Conservation (phyloP, 768 basidiomycete genomes). For the Psilocybe sp. region DNA sequence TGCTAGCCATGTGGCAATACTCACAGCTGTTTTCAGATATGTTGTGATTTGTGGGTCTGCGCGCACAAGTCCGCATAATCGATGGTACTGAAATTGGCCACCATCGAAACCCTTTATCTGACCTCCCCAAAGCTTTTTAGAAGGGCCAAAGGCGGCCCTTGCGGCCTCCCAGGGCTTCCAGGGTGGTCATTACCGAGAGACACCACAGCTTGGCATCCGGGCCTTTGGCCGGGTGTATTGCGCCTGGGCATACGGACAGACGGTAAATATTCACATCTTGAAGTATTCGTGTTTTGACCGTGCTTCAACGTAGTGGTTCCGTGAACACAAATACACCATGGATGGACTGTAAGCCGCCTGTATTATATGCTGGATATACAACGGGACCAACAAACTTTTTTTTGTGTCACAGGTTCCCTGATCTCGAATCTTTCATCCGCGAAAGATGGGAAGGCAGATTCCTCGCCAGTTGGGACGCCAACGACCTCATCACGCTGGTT, state of each 20-base stretch:
- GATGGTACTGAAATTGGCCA: conserved; percentile 33
- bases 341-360: conserved; percentile 32
- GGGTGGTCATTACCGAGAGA: conserved; percentile 46
- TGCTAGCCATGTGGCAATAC: neutral
- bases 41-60: conserved; percentile 43
- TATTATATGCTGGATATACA: neutral
- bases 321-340: conserved; percentile 43
- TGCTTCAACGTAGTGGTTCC: conserved; percentile 44
- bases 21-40: conserved; percentile 39
- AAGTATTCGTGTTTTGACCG: neutral
- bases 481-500: conserved; percentile 47
- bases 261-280: conserved; percentile 26
- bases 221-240: conserved; percentile 56
- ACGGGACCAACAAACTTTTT: neutral
- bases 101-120: neutral
- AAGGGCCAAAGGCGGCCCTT: conserved; percentile 57
- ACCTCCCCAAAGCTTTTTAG: conserved; percentile 42
- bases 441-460: conserved; percentile 48
- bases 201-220: conserved; percentile 47
- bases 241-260: conserved; percentile 59
- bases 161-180: conserved; percentile 56
- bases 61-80: conserved; percentile 53
- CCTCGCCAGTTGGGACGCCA: conserved; percentile 47
- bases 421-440: conserved; percentile 48
- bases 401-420: conserved; percentile 34